These are phyloP conservation scores for Saccharomyces hybrid DNA, from an alignment of 1,139 yeast species.

Conservation along the genomic window DNA sequence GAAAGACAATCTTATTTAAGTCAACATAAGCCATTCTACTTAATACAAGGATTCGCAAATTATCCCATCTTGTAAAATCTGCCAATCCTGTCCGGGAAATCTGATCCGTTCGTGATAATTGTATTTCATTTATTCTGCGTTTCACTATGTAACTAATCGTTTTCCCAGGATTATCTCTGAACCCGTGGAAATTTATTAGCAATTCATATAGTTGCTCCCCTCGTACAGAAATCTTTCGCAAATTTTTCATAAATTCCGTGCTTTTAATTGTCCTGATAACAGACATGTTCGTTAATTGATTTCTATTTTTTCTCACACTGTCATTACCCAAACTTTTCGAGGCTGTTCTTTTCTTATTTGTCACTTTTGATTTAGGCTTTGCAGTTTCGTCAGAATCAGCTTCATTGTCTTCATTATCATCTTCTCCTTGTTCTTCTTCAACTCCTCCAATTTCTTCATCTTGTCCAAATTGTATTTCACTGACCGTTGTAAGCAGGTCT, in stretches of 20 bases:
- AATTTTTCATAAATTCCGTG: constrained; percentile 20
- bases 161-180: constrained; percentile 26
- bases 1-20: constrained; percentile 21
- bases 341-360: neutral
- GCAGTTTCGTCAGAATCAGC: neutral
- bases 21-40: constrained; percentile 15
- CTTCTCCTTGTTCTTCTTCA: no score
- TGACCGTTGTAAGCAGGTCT: constrained; percentile 11
- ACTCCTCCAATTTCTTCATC: constrained; percentile 8
- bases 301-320: neutral
- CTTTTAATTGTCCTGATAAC: constrained; percentile 11
- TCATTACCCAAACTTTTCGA: neutral
- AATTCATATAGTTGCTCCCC: constrained; percentile 20
- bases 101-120: constrained; percentile 11
- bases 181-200: constrained; percentile 26
- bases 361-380: neutral
- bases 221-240: constrained; percentile 14
- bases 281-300: neutral
- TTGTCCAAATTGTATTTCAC: constrained; percentile 14
- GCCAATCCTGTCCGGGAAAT: constrained; percentile 15
- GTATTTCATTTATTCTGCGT: constrained; percentile 15
- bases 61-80: constrained; percentile 27
- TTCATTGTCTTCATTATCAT: no score
- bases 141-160: constrained; percentile 21
- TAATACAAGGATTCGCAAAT: constrained; percentile 14